phyloP scores from a whole-genome alignment of 306 rosid genomes.

The Cercis canadensis region DNA sequence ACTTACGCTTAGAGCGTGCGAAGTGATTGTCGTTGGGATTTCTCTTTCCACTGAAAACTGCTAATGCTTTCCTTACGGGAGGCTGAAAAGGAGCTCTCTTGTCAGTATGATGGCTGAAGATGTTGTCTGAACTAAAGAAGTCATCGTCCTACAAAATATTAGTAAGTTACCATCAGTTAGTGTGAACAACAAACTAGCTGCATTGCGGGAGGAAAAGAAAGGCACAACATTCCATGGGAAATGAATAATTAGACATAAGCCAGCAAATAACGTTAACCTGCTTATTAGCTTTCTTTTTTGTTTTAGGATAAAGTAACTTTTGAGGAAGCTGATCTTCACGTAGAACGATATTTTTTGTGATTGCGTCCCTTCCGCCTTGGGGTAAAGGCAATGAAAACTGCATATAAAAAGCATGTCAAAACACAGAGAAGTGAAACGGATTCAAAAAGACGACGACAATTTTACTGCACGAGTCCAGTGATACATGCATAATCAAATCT shows the following conservation, averaged over 20 bases:
- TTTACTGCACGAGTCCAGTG: background rate
- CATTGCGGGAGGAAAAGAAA: no score
- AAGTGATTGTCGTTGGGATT: conserved; percentile 93
- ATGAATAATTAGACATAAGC: background rate
- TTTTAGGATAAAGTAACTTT: conserved; percentile 78
- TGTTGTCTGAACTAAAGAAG: conserved; percentile 51
- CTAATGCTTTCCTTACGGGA: conserved; percentile 78
- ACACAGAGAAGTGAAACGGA: conserved; percentile 9
- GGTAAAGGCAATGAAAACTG: conserved; percentile 93
- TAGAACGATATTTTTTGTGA: conserved; percentile 78
- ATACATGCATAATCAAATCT: conserved; percentile 10
- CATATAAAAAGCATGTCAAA: conserved; percentile 41
- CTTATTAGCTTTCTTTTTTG: conserved; percentile 76
- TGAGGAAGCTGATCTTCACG: conserved; percentile 99
- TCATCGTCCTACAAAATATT: conserved; percentile 66
- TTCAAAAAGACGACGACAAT: background rate
- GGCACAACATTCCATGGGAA: background rate
- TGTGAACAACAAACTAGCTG: background rate
- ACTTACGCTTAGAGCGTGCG: conserved; percentile 68
- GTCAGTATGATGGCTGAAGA: conserved; percentile 75
- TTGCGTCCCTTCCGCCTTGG: conserved; percentile 87
- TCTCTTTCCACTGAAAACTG: conserved; percentile 79
- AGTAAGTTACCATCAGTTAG: conserved; percentile 22
- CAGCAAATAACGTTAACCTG: conserved; percentile 45
- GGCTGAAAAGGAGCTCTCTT: conserved; percentile 83